Percentiles rank a stretch among this genome's conserved stretches.
Conservation (phyloP, 495 filamentous ascomycete genomes). For the Tuber microsphaerosporum region DNA sequence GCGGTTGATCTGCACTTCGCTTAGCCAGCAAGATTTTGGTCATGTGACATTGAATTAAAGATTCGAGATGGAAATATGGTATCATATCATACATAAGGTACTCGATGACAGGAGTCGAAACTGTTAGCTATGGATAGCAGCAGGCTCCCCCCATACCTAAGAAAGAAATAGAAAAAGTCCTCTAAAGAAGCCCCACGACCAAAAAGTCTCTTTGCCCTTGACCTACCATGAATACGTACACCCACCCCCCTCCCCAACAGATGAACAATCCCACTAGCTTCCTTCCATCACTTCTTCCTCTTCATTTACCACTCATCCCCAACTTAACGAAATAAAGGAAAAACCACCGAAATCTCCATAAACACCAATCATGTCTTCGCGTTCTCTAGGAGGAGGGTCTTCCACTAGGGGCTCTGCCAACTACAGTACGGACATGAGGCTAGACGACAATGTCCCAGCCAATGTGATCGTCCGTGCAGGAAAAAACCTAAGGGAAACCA, state of each 20-base stretch:
- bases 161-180: neutral
- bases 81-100: too few relatives aligned
- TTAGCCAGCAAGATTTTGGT: neutral
- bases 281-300: neutral
- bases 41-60: neutral
- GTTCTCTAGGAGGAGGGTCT: neutral
- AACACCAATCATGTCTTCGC: neutral
- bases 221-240: slow-evolving; percentile 23
- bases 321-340: neutral
- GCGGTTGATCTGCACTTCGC: neutral
- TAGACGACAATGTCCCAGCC: neutral
- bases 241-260: slow-evolving; percentile 61
- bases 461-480: neutral
- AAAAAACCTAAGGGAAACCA: neutral
- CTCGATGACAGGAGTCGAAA: neutral
- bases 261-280: slow-evolving; percentile 49
- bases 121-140: neutral
- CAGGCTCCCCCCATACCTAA: neutral
- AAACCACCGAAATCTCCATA: neutral
- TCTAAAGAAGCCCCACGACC: neutral
- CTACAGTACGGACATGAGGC: neutral
- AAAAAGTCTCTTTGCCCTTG: neutral
- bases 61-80: neutral
- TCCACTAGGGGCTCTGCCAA: neutral
- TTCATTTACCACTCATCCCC: neutral